phyloP scores from a whole-genome alignment of 805 yeast genomes.

The Suhomyces pyralidae region DNA sequence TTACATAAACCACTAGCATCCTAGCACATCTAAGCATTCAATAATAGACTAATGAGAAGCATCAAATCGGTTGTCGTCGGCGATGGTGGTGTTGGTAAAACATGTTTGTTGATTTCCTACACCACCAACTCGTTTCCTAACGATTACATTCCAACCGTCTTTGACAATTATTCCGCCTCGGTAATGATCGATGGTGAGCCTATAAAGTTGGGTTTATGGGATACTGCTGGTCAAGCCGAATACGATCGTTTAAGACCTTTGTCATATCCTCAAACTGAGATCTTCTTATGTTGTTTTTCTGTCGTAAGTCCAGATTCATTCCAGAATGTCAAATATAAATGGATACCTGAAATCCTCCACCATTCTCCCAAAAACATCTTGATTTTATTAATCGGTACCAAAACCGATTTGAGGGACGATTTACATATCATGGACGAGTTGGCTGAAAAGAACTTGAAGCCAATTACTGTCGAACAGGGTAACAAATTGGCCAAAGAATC shows the following conservation, averaged over 20 bases:
- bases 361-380: slow-evolving; percentile 72
- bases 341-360: slow-evolving; percentile 80
- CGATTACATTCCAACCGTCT: slow-evolving; percentile 91
- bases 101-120: slow-evolving; percentile 81
- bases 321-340: slow-evolving; percentile 72
- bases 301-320: slow-evolving; percentile 78
- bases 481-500: slow-evolving; percentile 62
- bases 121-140: slow-evolving; percentile 91
- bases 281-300: slow-evolving; percentile 82
- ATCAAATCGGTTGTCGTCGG: slow-evolving; percentile 93
- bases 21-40: not conserved
- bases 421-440: slow-evolving; percentile 69
- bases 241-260: slow-evolving; percentile 86
- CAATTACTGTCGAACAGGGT: slow-evolving; percentile 64
- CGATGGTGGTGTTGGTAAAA: slow-evolving; percentile 95
- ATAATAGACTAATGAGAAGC: slow-evolving; percentile 56
- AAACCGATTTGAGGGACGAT: slow-evolving; percentile 80
- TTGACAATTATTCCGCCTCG: slow-evolving; percentile 86
- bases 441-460: slow-evolving; percentile 57
- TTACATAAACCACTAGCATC: not conserved
- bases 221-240: slow-evolving; percentile 94
- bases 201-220: slow-evolving; percentile 87
- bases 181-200: slow-evolving; percentile 81
- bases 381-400: slow-evolving; percentile 82
- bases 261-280: slow-evolving; percentile 89